Evolutionary conservation across 495 filamentous ascomycete species (phyloP).

Genomic region (Penicillium manginii): DNA sequence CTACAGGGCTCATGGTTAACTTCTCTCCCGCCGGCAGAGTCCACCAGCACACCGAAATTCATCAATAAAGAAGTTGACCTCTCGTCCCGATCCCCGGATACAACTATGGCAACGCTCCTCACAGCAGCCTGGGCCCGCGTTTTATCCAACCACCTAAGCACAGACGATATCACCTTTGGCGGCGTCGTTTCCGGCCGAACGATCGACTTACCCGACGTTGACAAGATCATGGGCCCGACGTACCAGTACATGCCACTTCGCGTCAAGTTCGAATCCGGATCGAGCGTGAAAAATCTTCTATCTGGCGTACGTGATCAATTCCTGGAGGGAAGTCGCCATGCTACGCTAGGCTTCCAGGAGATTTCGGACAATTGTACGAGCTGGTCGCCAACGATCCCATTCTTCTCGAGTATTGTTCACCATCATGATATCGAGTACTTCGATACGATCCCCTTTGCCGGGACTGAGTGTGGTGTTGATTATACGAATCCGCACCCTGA

Average conservation of each 20-base stretch:
- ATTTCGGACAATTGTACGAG: slow-evolving; percentile 26
- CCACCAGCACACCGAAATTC: slow-evolving; percentile 35
- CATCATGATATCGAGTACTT: slow-evolving; percentile 34
- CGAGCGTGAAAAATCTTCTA: slow-evolving; percentile 32
- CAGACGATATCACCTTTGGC: slow-evolving; percentile 60
- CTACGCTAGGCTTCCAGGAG: slow-evolving; percentile 27
- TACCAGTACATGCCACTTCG: slow-evolving; percentile 35
- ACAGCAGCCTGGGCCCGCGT: slow-evolving; percentile 62
- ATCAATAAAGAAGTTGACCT: slow-evolving; percentile 35
- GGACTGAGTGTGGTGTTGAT: slow-evolving; percentile 12
- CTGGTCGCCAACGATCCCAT: slow-evolving; percentile 20
- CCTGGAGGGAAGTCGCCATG: slow-evolving; percentile 22
- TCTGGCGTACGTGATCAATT: slow-evolving; percentile 23
- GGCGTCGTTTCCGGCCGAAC: slow-evolving; percentile 53
- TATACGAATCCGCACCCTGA: slow-evolving; percentile 19
- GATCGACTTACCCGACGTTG: slow-evolving; percentile 41
- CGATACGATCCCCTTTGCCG: slow-evolving; percentile 35
- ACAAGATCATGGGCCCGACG: slow-evolving; percentile 45
- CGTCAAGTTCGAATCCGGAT: slow-evolving; percentile 25
- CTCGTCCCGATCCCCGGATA: slow-evolving; percentile 29
- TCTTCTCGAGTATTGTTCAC: slow-evolving; percentile 28
- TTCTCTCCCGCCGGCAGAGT: slow-evolving; percentile 37
- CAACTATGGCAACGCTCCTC: slow-evolving; percentile 58
- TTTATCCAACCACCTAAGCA: slow-evolving; percentile 50
- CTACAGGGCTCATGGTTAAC: slow-evolving; percentile 53